These are phyloP conservation scores for Pythium folliculosum DNA, from an alignment of 352 stramenopile genomes.

Conservation along the genomic window DNA sequence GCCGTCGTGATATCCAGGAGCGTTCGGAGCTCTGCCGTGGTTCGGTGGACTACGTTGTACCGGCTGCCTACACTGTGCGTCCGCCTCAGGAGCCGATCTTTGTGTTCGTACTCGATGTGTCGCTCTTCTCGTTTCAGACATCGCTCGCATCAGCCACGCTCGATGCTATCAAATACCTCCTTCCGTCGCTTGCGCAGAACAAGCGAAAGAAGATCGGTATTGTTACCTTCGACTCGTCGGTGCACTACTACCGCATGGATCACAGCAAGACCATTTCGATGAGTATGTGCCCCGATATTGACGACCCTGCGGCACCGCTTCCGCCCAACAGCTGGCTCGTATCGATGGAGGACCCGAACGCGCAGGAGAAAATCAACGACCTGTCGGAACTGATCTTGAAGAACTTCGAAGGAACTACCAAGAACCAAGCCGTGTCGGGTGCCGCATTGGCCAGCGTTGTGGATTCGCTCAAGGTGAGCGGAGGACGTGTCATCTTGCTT, in stretches of 20 bases:
- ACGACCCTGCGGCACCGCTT: constrained; percentile 74
- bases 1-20: constrained; percentile 77
- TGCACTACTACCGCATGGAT: constrained; percentile 89
- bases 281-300: constrained; percentile 75
- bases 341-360: constrained; percentile 77
- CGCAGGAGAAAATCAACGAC: constrained; percentile 67
- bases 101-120: constrained; percentile 88
- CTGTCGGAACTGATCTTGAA: constrained; percentile 70
- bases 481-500: constrained; percentile 74
- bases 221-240: constrained; percentile 79
- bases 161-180: constrained; percentile 76
- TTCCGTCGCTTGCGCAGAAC: constrained; percentile 75
- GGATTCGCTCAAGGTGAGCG: constrained; percentile 59
- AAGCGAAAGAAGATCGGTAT: constrained; percentile 89
- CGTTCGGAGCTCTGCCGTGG: constrained; percentile 78
- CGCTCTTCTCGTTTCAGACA: constrained; percentile 82
- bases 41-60: constrained; percentile 87
- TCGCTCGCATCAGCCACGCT: constrained; percentile 59
- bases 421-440: constrained; percentile 78
- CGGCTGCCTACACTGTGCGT: constrained; percentile 79
- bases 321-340: constrained; percentile 80
- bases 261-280: constrained; percentile 67
- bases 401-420: constrained; percentile 67
- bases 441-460: constrained; percentile 79
- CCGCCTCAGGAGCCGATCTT: constrained; percentile 84